Evolutionary conservation across 768 basidiomycete genomes (phyloP).

Genomic region (Trichaptum fuscoviolaceum): DNA sequence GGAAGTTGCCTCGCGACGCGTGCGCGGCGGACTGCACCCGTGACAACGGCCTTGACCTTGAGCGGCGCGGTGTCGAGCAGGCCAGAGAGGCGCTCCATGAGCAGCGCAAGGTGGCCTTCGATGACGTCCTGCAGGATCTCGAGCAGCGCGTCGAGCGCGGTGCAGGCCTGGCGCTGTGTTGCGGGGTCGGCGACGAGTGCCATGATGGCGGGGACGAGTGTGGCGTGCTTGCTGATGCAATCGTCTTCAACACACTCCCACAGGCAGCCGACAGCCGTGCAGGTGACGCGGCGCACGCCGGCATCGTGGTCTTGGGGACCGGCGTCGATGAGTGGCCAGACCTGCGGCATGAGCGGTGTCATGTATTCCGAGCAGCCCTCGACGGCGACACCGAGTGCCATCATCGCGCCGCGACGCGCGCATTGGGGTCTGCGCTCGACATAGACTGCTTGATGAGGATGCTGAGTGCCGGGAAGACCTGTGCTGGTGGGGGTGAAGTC

Average conservation of each 20-base stretch:
- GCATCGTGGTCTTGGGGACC: constrained; percentile 83
- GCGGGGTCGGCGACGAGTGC: constrained; percentile 78
- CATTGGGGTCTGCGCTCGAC: constrained; percentile 66
- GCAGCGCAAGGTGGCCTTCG: constrained; percentile 83
- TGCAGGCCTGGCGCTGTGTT: constrained; percentile 92
- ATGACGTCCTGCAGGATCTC: constrained; percentile 91
- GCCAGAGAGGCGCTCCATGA: constrained; percentile 90
- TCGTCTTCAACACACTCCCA: constrained; percentile 98
- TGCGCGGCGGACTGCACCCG: constrained; percentile 95
- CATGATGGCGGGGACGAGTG: constrained; percentile 91
- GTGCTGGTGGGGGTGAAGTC: constrained; percentile 86
- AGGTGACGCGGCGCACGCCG: constrained; percentile 90
- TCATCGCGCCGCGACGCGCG: constrained; percentile 90
- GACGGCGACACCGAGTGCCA: constrained; percentile 91
- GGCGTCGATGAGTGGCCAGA: constrained; percentile 92
- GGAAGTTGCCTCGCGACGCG: constrained; percentile 85
- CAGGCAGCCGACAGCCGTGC: constrained; percentile 90
- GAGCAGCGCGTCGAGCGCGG: constrained; percentile 91
- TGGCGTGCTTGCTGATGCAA: constrained; percentile 73
- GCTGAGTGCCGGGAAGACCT: constrained; percentile 93
- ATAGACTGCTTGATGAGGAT: constrained; percentile 81
- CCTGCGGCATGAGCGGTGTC: constrained; percentile 83
- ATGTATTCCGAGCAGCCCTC: constrained; percentile 99
- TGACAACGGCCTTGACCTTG: constrained; percentile 87
- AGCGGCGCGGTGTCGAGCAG: constrained; percentile 86